Base-by-base conservation (phyloP, 2,329 filamentous ascomycete species). In the Didymella pinodella region DNA sequence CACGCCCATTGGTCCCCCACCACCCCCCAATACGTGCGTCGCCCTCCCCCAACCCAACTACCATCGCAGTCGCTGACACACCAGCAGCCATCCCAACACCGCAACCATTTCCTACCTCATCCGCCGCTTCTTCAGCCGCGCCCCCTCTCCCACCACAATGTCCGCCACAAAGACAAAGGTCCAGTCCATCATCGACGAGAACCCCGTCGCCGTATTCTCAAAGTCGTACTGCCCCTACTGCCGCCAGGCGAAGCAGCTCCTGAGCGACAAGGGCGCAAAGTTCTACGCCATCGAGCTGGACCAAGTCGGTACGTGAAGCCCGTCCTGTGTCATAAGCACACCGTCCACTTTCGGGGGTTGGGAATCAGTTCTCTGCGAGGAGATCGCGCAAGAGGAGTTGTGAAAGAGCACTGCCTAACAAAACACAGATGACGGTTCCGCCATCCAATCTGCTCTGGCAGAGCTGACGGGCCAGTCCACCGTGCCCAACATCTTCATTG, bases 171-270 rank as follows among this genome's bases (percentile, higher is more conserved):
- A 91, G 81, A 84, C 86, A 65, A 96, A 96, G 81, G 91, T 91
- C 62, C 88, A 97, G 80, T 79, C 83, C 74, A 88, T 97, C 81
- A 97, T 98, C 79, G 87, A 95, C 80, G 88, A 93, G 75, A 95
- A 97, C 82, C 81, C 87, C 71, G 93, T 97, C 78, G 89, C 95
- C 72, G 91, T 99, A 77, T 99, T 99, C 86, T 93, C 90, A 81
- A 99, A 99, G 84, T 92, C 90, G 16, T 97, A 92, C 83, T 99
- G 95, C 86, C 93, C 93, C 12, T 96, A 96, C 86, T 98, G 94
- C 85, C 84, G 81, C 58, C 84, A 88, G 60, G 88, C 90, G 69
- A 98, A 98, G 88, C 74, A 83, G 57, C 84, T 92, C 49, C 83
- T 99, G 69, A 86, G 84, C 73, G 82, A 87, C 57, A 69, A 88